phyloP scores from a whole-genome alignment of 1,284 basidiomycete genomes.

The Ceratobasidium sp. region DNA sequence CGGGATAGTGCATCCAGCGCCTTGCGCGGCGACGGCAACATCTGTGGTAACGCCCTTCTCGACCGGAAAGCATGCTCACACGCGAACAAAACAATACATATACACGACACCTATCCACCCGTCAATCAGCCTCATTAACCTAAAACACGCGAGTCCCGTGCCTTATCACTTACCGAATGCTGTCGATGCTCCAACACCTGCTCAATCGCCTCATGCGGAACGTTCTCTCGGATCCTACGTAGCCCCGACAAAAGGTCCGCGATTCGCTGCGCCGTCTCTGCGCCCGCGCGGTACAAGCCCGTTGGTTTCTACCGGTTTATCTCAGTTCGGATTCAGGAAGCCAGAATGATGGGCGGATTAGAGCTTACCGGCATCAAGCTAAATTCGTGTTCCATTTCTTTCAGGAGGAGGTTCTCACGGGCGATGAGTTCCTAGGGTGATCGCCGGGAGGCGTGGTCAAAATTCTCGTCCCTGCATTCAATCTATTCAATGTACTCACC shows the following conservation, averaged over 20 bases:
- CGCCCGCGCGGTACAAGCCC: conserved; percentile 61
- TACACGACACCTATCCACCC: conserved; percentile 63
- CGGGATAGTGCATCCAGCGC: conserved; percentile 59
- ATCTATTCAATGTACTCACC: conserved; percentile 58
- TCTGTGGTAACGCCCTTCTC: conserved; percentile 66
- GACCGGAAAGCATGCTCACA: conserved; percentile 67
- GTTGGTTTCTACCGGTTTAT: conserved; percentile 62
- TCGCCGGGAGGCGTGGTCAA: no score
- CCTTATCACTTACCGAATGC: conserved; percentile 60
- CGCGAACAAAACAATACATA: conserved; percentile 65
- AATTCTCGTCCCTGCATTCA: background rate
- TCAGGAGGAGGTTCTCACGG: conserved; percentile 58
- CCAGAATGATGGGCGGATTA: no score
- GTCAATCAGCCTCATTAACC: background rate
- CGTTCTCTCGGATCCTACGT: conserved; percentile 65
- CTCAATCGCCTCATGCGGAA: conserved; percentile 63
- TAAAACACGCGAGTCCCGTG: conserved; percentile 9
- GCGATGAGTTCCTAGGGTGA: conserved; percentile 25
- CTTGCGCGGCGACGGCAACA: conserved; percentile 64
- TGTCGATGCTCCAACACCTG: conserved; percentile 62
- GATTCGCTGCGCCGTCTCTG: conserved; percentile 61
- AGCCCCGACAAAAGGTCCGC: conserved; percentile 65
- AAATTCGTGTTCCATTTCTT: conserved; percentile 65
- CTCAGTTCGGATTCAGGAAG: background rate
- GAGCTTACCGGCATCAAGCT: conserved; percentile 66